Evolutionary conservation across 768 basidiomycete species (phyloP), one percentile per base, ranked within the genome.

Genomic region (Myochromella boudieri): DNA sequence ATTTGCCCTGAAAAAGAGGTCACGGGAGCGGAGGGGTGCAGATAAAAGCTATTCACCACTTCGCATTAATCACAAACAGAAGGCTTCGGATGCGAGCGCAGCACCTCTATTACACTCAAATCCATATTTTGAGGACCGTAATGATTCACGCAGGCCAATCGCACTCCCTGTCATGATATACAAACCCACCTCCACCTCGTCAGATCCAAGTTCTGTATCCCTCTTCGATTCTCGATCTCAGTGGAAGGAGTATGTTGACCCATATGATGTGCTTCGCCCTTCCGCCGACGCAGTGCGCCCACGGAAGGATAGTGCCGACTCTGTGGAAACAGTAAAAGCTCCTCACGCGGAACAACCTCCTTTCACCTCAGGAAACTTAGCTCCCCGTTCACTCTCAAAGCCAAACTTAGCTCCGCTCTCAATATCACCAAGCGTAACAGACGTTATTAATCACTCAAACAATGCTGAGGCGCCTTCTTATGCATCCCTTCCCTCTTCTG

Each of bases 281-380:
- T n/a, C n/a, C n/a, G n/a, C n/a, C n/a, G n/a, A n/a, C n/a, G n/a
- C n/a, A n/a, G n/a, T n/a, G n/a, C n/a, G n/a, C n/a, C n/a, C n/a
- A 14, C 38, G 11, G 11, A 50, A 50, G 22, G 11, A 20, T 1
- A 46, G 27, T 28, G 28, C 42, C 2, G 37, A 53, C 26, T 38
- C 52, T 17, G 3, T 43, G 11, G 33, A 18, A 2, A 44, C 40
- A 3, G 40, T 33, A 2, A 27, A 12, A 41, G 38, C 42, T 6
- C 27, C 28, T 25, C 26, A 20, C 37, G 18, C 42, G 3, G 20
- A 4, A 17, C 31, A 1, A 21, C 15, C 9, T 31, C 32, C 42
- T 8, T 17, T 26, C 25, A 18, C 36, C 1, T 15, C 32, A 8
- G 6, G 5, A 6, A 20, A 42, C 0, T n/a, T n/a, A n/a, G 18